Conservation (phyloP, 2,329 filamentous ascomycete genomes). For the Phialemonium atrogriseum region DNA sequence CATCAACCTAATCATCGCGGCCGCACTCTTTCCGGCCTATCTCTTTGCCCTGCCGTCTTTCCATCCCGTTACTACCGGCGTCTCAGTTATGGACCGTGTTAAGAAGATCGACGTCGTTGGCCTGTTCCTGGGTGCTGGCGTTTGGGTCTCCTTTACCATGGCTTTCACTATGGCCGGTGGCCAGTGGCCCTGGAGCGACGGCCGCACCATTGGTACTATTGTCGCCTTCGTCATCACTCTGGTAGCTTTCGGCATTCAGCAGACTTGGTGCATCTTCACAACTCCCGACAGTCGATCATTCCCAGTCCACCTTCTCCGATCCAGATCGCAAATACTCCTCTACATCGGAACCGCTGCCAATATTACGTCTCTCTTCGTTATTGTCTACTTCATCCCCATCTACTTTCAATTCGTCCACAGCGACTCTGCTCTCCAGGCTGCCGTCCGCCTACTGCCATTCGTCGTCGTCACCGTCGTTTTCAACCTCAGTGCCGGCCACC, state of each 20-base stretch:
- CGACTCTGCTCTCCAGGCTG: slow-evolving; percentile 29
- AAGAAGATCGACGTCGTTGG: slow-evolving; percentile 35
- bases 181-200: slow-evolving; percentile 36
- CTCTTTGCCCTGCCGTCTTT: background rate
- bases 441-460: slow-evolving; percentile 29
- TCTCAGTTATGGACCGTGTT: slow-evolving; percentile 1
- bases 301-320: slow-evolving; percentile 31
- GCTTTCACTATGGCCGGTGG: slow-evolving; percentile 39
- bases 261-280: slow-evolving; percentile 36
- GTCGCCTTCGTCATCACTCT: slow-evolving; percentile 32
- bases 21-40: slow-evolving; percentile 9
- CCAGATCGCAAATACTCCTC: slow-evolving; percentile 30
- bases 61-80: slow-evolving; percentile 1
- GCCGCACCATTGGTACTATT: slow-evolving; percentile 35
- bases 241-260: slow-evolving; percentile 32
- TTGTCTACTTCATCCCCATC: slow-evolving; percentile 41
- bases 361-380: slow-evolving; percentile 24
- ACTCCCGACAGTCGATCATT: slow-evolving; percentile 31
- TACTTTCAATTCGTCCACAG: slow-evolving; percentile 39
- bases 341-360: slow-evolving; percentile 25
- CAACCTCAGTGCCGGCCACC: slow-evolving; percentile 11
- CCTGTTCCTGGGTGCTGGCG: slow-evolving; percentile 30
- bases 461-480: slow-evolving; percentile 11
- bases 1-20: slow-evolving; percentile 39
- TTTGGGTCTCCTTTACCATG: slow-evolving; percentile 31